Percentiles rank a stretch among this genome's conserved stretches.
Conservation (phyloP, 768 basidiomycete genomes). For the Kwoniella newhampshirensis region DNA sequence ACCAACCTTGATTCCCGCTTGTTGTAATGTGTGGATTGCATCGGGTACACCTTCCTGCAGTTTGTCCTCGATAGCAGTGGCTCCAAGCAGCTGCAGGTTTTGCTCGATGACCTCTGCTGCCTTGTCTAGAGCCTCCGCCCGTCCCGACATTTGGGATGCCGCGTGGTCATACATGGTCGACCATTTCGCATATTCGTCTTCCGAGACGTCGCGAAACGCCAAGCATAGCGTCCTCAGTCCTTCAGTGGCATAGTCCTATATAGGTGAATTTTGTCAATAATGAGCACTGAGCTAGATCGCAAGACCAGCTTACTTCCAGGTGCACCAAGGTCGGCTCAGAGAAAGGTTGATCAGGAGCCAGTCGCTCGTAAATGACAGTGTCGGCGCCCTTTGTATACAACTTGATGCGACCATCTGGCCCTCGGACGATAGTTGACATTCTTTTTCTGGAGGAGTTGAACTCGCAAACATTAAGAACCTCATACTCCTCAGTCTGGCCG, state of each 20-base stretch:
- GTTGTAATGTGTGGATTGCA: conserved; percentile 93
- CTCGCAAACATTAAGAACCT: conserved; percentile 95
- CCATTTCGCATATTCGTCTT: conserved; percentile 90
- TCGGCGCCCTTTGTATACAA: conserved; percentile 96
- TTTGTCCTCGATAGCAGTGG: conserved; percentile 98
- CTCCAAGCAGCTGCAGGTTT: conserved; percentile 86
- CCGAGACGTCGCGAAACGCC: conserved; percentile 86
- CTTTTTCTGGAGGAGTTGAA: conserved; percentile 97
- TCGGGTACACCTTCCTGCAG: conserved; percentile 98
- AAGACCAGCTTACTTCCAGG: conserved; percentile 82
- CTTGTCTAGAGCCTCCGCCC: conserved; percentile 88
- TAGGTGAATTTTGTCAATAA: too few relatives aligned
- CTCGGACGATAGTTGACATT: conserved; percentile 91
- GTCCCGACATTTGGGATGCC: conserved; percentile 83
- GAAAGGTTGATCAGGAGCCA: conserved; percentile 73
- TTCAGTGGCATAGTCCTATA: conserved; percentile 91
- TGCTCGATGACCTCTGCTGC: conserved; percentile 96
- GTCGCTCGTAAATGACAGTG: conserved; percentile 89
- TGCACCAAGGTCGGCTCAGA: conserved; percentile 80
- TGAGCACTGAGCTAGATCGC: too few relatives aligned
- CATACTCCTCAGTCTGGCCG: conserved; percentile 72
- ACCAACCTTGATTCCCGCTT: conserved; percentile 89
- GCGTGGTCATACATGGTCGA: conserved; percentile 82
- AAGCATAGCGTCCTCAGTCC: conserved; percentile 95
- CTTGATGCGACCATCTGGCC: conserved; percentile 86